A percentile compares a stretch with the other conserved stretches of the same genome.
Conservation (phyloP, 169 alveolate species). For the Eimeria acervulina region DNA sequence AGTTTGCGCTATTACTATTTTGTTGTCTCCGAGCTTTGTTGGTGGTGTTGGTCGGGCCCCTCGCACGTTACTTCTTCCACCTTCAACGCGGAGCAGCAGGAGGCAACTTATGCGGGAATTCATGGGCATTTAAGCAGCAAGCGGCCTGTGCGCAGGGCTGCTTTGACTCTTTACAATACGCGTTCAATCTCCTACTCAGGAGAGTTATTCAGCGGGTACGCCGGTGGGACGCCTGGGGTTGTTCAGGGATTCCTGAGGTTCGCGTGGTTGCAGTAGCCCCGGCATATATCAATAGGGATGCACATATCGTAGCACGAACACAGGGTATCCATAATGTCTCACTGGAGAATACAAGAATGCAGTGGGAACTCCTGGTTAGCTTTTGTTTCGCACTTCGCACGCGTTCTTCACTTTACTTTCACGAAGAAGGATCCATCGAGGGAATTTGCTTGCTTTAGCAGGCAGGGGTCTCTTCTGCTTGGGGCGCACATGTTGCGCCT, state of each 20-base stretch:
- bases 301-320: not conserved
- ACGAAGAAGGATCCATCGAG: not conserved
- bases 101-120: not conserved
- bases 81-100: not conserved
- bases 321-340: not conserved
- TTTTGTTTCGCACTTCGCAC: not conserved
- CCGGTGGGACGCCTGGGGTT: not conserved
- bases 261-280: not conserved
- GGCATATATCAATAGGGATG: not conserved
- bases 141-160: not conserved
- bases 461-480: not conserved
- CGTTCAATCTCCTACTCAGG: not conserved
- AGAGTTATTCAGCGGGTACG: not conserved
- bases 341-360: not conserved
- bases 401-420: not conserved
- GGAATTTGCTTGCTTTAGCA: conserved; percentile 31
- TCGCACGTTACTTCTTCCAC: not conserved
- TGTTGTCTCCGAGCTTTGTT: not conserved
- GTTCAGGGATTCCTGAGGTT: not conserved
- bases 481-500: not conserved
- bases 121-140: not conserved
- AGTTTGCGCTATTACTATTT: not conserved
- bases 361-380: not conserved
- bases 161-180: not conserved
- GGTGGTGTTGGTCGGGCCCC: not conserved